phyloP scores from a whole-genome alignment of 768 basidiomycete genomes.

The Boletus subparvulus region DNA sequence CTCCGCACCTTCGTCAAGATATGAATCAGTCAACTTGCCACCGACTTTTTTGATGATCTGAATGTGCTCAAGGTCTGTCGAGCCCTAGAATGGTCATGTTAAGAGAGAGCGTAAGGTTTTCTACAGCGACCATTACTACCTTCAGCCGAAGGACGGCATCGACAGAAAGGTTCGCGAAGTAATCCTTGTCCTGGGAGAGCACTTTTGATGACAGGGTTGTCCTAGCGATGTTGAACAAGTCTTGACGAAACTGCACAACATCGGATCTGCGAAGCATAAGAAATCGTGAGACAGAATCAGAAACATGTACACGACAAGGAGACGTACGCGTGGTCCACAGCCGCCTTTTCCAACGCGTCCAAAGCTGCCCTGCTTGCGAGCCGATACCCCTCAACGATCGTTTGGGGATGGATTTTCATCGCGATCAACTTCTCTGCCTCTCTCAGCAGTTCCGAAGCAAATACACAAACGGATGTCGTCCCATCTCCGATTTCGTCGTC shows the following conservation, averaged over 20 bases:
- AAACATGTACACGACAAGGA: not conserved
- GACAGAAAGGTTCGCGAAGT: slow-evolving; percentile 97
- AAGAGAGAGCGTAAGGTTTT: not conserved
- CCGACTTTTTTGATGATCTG: slow-evolving; percentile 99
- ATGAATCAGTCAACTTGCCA: slow-evolving; percentile 96
- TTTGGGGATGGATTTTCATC: slow-evolving; percentile 95
- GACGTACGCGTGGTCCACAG: slow-evolving; percentile 80
- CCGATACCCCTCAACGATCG: slow-evolving; percentile 94
- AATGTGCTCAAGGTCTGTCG: slow-evolving; percentile 95
- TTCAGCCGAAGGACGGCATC: slow-evolving; percentile 93
- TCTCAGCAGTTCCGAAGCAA: slow-evolving; percentile 86
- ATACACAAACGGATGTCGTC: slow-evolving; percentile 86
- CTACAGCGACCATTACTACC: slow-evolving; percentile 37
- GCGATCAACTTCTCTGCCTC: slow-evolving; percentile 95
- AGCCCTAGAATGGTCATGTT: slow-evolving; percentile 59
- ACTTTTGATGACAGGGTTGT: slow-evolving; percentile 97
- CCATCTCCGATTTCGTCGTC: slow-evolving; percentile 99
- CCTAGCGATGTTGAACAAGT: slow-evolving; percentile 93
- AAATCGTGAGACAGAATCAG: not conserved
- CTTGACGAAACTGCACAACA: slow-evolving; percentile 72
- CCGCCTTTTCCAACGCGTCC: slow-evolving; percentile 77
- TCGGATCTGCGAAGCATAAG: slow-evolving; percentile 53
- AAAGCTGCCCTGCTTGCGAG: slow-evolving; percentile 87
- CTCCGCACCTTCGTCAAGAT: slow-evolving; percentile 86
- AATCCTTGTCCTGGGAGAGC: slow-evolving; percentile 93